These are phyloP conservation scores for Gastroboletus turbinatus DNA, from an alignment of 1,284 basidiomycete species.

Conservation along the genomic window DNA sequence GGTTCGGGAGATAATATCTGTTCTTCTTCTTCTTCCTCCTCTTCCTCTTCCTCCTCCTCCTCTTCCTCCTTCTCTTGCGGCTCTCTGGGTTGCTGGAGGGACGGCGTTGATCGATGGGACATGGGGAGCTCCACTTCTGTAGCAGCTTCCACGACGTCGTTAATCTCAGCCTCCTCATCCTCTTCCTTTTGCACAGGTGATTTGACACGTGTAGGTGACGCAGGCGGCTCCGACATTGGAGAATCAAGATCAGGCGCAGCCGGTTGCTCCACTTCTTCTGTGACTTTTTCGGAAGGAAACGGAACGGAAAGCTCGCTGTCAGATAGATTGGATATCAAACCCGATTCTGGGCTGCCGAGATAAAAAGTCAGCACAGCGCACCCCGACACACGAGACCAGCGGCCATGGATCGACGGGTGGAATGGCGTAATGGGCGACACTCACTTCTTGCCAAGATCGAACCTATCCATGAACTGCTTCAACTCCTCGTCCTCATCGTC, in stretches of 20 bases:
- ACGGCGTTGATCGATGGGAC: conserved; percentile 18
- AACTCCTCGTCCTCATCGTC: conserved; percentile 43
- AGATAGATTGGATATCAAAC: conserved; percentile 36
- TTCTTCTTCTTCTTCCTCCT: conserved; percentile 22
- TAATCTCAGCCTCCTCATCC: conserved; percentile 28
- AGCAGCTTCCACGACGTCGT: conserved; percentile 8
- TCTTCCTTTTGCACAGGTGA: conserved; percentile 27
- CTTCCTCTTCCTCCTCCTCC: conserved; percentile 20
- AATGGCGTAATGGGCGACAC: conserved; percentile 2
- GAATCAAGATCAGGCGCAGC: conserved; percentile 27
- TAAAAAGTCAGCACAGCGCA: conserved; percentile 7
- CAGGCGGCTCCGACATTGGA: conserved; percentile 35
- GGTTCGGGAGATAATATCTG: conserved; percentile 4
- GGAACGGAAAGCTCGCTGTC: conserved; percentile 30
- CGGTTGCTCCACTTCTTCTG: conserved; percentile 9
- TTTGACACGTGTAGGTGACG: conserved; percentile 24
- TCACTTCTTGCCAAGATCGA: conserved; percentile 49
- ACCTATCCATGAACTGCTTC: conserved; percentile 50
- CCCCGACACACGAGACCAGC: conserved; percentile 1
- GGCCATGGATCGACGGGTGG: neutral
- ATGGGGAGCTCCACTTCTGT: conserved; percentile 12
- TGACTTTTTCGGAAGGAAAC: conserved; percentile 13
- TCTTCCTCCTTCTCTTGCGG: conserved; percentile 15
- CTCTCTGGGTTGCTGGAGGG: conserved; percentile 13
- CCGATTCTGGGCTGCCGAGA: conserved; percentile 38